A percentile compares a stretch with the other conserved stretches of the same genome.
Evolutionary conservation across 2,329 filamentous ascomycete species (phyloP).

Genomic region (Sporothrix dimorphospora): DNA sequence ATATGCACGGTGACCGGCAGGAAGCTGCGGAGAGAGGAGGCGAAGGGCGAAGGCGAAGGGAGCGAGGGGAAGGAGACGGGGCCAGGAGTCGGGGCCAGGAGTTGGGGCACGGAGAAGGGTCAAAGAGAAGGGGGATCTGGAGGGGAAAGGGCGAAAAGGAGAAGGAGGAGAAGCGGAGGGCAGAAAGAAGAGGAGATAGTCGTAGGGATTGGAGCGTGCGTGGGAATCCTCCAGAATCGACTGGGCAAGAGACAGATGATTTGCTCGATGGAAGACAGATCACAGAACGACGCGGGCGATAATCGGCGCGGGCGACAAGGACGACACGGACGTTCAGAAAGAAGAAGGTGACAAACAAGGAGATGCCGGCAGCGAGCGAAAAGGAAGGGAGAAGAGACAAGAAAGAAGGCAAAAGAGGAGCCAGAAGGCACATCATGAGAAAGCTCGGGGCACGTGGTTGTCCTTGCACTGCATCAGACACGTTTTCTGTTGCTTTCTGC

Average conservation of each 20-base stretch:
- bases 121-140: not conserved
- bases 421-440: not conserved
- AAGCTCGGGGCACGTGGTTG: not conserved
- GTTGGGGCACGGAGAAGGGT: not conserved
- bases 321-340: slow-evolving; percentile 4
- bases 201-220: not conserved
- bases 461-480: slow-evolving; percentile 15
- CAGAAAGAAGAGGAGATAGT: not conserved
- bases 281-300: not conserved
- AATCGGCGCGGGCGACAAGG: too few species aligned
- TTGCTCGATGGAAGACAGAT: not conserved
- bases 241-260: not conserved
- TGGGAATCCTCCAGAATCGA: not conserved
- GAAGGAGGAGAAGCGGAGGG: too few species aligned
- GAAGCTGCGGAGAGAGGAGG: not conserved
- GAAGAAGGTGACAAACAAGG: not conserved
- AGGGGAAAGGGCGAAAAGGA: not conserved
- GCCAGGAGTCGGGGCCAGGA: not conserved
- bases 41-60: not conserved
- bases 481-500: not conserved
- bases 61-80: not conserved
- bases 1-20: not conserved
- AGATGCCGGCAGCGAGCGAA: not conserved
- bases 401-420: not conserved
- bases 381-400: too few species aligned